Evolutionary conservation across 1,139 yeast genomes (phyloP).

Genomic region (Hyphopichia fennica): DNA sequence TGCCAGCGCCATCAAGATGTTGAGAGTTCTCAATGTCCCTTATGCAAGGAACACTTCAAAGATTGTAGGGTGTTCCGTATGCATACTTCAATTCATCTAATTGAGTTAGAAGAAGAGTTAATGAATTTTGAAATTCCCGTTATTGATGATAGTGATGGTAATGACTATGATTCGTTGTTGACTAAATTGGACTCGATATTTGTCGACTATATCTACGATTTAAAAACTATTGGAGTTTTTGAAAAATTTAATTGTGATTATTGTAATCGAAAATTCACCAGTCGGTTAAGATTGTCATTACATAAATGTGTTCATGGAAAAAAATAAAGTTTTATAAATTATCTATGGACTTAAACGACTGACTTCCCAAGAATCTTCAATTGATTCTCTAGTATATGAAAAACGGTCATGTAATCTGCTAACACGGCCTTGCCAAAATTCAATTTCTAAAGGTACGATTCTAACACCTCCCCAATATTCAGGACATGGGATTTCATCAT

Average conservation of each 20-base stretch:
- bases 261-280: background rate
- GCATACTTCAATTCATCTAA: conserved; percentile 2
- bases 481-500: conserved; percentile 81
- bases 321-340: background rate
- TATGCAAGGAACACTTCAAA: background rate
- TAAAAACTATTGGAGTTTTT: background rate
- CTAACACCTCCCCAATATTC: conserved; percentile 95
- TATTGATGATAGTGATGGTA: background rate
- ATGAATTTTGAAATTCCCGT: background rate
- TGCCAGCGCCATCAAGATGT: background rate
- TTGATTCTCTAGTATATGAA: conserved; percentile 59
- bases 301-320: conserved; percentile 2
- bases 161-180: background rate
- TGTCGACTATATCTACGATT: background rate
- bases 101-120: background rate
- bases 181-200: background rate
- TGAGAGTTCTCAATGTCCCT: background rate
- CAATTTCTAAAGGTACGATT: conserved; percentile 84
- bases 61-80: background rate
- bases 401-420: conserved; percentile 90
- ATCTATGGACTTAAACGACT: conserved; percentile 72
- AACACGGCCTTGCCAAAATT: conserved; percentile 96
- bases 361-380: conserved; percentile 57
- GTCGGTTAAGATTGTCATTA: background rate
- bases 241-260: background rate